A percentile compares a stretch with the other conserved stretches of the same genome.
Conservation (phyloP, 2,329 filamentous ascomycete species). For the Fusarium newnesense region DNA sequence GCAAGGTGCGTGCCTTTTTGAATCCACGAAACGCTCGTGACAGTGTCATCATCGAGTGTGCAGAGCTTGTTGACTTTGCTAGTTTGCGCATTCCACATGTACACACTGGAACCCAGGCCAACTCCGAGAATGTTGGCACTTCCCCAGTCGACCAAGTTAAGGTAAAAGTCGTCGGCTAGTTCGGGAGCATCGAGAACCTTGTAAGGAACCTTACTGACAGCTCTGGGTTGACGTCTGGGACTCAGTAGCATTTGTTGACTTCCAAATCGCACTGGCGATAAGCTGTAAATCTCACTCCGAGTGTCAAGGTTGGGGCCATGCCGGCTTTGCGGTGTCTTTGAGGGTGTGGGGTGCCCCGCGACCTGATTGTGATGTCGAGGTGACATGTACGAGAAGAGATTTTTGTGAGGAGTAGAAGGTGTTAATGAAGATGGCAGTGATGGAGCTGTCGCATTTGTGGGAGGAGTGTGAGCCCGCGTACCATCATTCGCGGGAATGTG, state of each 20-base stretch:
- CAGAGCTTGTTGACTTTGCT: conserved; percentile 94
- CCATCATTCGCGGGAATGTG: conserved; percentile 70
- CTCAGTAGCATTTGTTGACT: conserved; percentile 95
- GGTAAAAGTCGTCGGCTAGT: conserved; percentile 95
- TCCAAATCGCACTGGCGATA: conserved; percentile 91
- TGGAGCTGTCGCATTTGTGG: conserved; percentile 69
- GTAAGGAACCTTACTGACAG: conserved; percentile 95
- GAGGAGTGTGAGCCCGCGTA: conserved; percentile 83
- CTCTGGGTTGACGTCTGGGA: conserved; percentile 86
- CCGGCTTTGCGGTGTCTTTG: conserved; percentile 87
- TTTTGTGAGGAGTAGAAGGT: conserved; percentile 96
- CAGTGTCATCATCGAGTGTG: conserved; percentile 89
- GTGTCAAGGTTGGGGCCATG: conserved; percentile 91
- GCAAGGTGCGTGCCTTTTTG: conserved; percentile 96
- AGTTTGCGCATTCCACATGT: conserved; percentile 96
- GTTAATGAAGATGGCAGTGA: conserved; percentile 80
- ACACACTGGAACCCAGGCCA: conserved; percentile 90
- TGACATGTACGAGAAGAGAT: conserved; percentile 92
- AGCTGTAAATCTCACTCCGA: conserved; percentile 90
- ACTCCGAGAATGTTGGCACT: conserved; percentile 94
- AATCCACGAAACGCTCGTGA: conserved; percentile 98
- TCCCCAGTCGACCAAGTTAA: conserved; percentile 98
- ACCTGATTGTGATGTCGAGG: conserved; percentile 75
- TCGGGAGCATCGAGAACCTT: conserved; percentile 98
- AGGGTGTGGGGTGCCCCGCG: conserved; percentile 86